Percentiles rank a stretch among this genome's conserved stretches.
These are phyloP conservation scores for Butyriboletus loyo DNA, from an alignment of 768 basidiomycete species.

Conservation along the genomic window DNA sequence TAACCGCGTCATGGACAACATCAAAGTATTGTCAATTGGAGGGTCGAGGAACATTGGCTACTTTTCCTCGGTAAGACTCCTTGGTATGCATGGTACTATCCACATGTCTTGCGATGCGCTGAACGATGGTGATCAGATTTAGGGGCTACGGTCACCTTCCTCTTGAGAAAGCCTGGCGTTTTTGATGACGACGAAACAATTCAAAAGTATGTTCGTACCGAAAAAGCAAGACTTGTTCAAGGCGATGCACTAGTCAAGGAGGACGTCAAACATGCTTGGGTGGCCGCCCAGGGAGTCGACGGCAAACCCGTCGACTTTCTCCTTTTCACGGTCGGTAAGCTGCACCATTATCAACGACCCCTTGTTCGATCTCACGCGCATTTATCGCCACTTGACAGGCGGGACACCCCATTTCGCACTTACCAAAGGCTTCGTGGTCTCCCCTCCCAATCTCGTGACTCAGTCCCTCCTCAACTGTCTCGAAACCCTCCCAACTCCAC, in stretches of 20 bases:
- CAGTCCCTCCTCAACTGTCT: slow-evolving; percentile 54
- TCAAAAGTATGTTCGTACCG: slow-evolving; percentile 47
- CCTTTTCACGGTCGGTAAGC: slow-evolving; percentile 61
- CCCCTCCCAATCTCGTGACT: slow-evolving; percentile 58
- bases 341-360: neutral
- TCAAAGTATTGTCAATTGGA: slow-evolving; percentile 43
- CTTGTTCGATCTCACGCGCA: neutral
- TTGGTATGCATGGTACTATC: slow-evolving; percentile 36
- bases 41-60: slow-evolving; percentile 58
- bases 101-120: neutral
- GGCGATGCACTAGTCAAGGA: slow-evolving; percentile 57
- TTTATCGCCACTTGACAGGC: slow-evolving; percentile 8
- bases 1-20: slow-evolving; percentile 15
- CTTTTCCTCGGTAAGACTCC: slow-evolving; percentile 43
- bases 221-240: slow-evolving; percentile 51
- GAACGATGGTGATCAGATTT: slow-evolving; percentile 37
- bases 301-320: slow-evolving; percentile 47
- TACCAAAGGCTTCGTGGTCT: slow-evolving; percentile 46
- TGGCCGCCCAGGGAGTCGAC: slow-evolving; percentile 30
- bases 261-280: slow-evolving; percentile 55
- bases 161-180: slow-evolving; percentile 49
- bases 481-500: slow-evolving; percentile 46
- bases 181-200: slow-evolving; percentile 56
- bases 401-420: slow-evolving; percentile 41
- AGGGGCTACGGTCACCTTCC: slow-evolving; percentile 61